Base-by-base conservation (phyloP, 352 stramenopile species). In the Globisporangium takayamanum region DNA sequence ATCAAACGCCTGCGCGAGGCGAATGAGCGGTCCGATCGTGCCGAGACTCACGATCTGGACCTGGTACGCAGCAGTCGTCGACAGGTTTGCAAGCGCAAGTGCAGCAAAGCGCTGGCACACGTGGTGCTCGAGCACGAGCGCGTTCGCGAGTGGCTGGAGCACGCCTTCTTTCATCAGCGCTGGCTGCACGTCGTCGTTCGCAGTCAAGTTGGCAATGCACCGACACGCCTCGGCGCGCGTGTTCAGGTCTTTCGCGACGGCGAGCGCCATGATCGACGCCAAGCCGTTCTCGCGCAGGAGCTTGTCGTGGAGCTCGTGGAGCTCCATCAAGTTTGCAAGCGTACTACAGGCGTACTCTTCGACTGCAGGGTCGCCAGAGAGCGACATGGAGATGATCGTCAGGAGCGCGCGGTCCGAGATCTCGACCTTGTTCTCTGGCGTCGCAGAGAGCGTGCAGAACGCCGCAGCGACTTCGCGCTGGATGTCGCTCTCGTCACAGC, bases 351-450 rank as follows among this genome's bases (percentile, higher is more conserved):
- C 84, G 60, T 98, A 95, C 58, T 96, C 86, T 63, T 98, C 96
- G 14, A 98, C 84, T 1, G 70, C 69, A 1, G 72, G 68, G 66
- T 98, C 95, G 5, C 90, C 94, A 18, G 87, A 96, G 3, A 98
- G 75, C 39, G 96, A 89, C 70, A 98, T 88, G 18, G 85, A 93
- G 42, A 98, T 97, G 59, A 99, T 95, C 7, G 96, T 98, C 11
- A 97, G 93, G 46, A 99, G 80, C 22, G 89, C 81, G 54, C 95
- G 82, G 62, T 98, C 90, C 15, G 88, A 93, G 45, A 98, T 97
- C 69, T 98, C 92, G 33, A 96, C 79, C 70, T 99, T 98, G 73
- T 98, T 98, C 69, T 98, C 95, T 6, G 89, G 83, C n/a, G 96
- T 94, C 25, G 78, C 94, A 16, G 93, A 98, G 10, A 99, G 74